These are phyloP conservation scores for Musa schizocarpa DNA, from an alignment of 176 grass and related monocot genomes.

Conservation along the genomic window DNA sequence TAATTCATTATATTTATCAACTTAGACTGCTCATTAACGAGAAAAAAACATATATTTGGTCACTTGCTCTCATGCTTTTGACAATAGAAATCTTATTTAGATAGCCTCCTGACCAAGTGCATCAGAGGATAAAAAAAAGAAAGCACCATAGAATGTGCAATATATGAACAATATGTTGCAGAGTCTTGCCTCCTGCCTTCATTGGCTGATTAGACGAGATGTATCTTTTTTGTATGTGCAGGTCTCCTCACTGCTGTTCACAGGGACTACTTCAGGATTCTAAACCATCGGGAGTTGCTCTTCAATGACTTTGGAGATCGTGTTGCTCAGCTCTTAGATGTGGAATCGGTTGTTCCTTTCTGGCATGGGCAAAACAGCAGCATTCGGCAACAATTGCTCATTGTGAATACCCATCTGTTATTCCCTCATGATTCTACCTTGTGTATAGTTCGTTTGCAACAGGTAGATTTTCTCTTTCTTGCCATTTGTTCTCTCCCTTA, in stretches of 20 bases:
- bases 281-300: conserved; percentile 32
- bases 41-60: no score
- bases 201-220: no score
- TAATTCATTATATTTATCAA: no score
- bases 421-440: conserved; percentile 83
- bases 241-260: conserved; percentile 58
- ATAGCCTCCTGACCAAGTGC: no score
- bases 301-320: conserved; percentile 95
- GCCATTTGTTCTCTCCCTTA: not conserved
- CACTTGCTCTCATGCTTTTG: no score
- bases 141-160: no score
- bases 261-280: conserved; percentile 40
- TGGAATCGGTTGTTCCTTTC: conserved; percentile 52
- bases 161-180: no score
- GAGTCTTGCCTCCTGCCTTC: no score
- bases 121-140: no score
- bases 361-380: conserved; percentile 35
- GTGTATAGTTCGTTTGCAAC: conserved; percentile 69
- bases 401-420: conserved; percentile 85
- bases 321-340: conserved; percentile 83
- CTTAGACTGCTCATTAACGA: no score
- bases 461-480: conserved; percentile 29
- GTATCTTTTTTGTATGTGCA: not conserved
- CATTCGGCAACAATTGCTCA: conserved; percentile 57
- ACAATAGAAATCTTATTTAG: no score